phyloP scores from a whole-genome alignment of 805 yeast genomes.

The Metschnikowia koreensis region DNA sequence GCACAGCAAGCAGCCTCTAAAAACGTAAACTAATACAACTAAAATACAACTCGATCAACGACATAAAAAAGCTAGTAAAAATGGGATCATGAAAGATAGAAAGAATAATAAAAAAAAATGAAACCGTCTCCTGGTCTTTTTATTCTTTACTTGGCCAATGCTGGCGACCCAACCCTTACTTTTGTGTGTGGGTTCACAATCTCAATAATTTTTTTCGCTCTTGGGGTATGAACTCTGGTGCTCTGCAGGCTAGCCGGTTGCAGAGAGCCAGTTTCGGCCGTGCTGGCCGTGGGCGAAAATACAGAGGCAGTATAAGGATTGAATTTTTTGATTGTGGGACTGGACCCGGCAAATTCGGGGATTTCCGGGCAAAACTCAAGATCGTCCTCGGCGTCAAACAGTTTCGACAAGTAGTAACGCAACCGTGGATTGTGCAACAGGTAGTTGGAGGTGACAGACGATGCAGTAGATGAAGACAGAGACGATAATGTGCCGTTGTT shows the following conservation, averaged over 20 bases:
- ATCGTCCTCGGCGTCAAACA: conserved; percentile 63
- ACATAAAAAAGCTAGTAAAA: not conserved
- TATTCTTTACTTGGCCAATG: conserved; percentile 15
- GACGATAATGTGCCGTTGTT: conserved; percentile 15
- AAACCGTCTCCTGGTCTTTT: no score
- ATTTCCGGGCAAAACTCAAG: conserved; percentile 65
- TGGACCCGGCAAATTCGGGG: conserved; percentile 29
- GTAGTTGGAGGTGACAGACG: conserved; percentile 24
- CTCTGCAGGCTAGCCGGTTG: conserved; percentile 3
- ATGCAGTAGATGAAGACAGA: conserved; percentile 13
- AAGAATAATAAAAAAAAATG: no score
- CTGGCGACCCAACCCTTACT: conserved; percentile 53
- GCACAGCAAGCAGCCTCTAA: conserved; percentile 14
- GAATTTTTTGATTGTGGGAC: conserved; percentile 48
- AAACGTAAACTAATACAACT: conserved; percentile 8
- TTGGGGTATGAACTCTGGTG: conserved; percentile 48
- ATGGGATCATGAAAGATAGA: no score
- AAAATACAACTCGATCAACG: conserved; percentile 12
- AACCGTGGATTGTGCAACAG: conserved; percentile 50
- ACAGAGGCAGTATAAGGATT: conserved; percentile 67
- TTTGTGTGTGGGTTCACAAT: conserved; percentile 64
- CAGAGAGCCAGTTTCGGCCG: conserved; percentile 5
- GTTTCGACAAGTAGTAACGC: conserved; percentile 56
- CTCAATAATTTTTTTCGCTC: conserved; percentile 58
- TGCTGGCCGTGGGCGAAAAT: conserved; percentile 47